Conservation (phyloP, 192 early-diverging fungal genomes). For the Coemansia sp. region DNA sequence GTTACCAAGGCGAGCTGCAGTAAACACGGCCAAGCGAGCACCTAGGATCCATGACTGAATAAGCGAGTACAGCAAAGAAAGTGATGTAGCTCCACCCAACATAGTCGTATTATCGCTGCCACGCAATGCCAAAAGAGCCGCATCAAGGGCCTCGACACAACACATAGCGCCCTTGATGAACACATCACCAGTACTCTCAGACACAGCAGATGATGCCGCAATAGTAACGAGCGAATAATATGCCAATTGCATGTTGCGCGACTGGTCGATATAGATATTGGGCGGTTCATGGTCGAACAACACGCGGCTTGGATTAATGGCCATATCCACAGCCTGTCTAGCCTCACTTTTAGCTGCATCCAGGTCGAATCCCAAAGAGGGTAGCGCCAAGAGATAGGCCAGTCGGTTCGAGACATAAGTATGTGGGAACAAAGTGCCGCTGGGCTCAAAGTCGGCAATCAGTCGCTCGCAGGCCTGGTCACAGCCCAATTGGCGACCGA, state of each 20-base stretch:
- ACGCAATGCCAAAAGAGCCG: conserved; percentile 17
- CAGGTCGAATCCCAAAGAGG: not conserved
- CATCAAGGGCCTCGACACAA: conserved; percentile 43
- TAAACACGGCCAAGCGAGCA: conserved; percentile 46
- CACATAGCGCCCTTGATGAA: conserved; percentile 17
- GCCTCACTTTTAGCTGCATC: not conserved
- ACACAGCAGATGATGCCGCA: conserved; percentile 8
- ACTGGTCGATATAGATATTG: conserved; percentile 77
- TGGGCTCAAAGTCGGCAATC: conserved; percentile 61
- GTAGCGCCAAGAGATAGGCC: conserved; percentile 29
- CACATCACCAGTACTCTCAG: not conserved
- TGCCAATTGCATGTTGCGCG: conserved; percentile 66
- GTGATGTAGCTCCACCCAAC: conserved; percentile 28
- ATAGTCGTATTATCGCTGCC: conserved; percentile 3
- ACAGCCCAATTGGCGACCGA: conserved; percentile 45
- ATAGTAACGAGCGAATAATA: conserved; percentile 43
- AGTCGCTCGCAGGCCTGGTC: conserved; percentile 60
- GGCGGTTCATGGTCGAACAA: conserved; percentile 80
- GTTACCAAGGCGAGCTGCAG: conserved; percentile 18
- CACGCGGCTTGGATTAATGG: conserved; percentile 58
- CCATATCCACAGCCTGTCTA: conserved; percentile 19
- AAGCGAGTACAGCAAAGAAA: conserved; percentile 37
- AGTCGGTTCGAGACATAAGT: conserved; percentile 39
- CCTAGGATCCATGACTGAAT: conserved; percentile 56
- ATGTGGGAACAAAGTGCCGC: conserved; percentile 39